phyloP scores from a whole-genome alignment of 2,329 filamentous ascomycete species.

The Erysiphe neolycopersici region DNA sequence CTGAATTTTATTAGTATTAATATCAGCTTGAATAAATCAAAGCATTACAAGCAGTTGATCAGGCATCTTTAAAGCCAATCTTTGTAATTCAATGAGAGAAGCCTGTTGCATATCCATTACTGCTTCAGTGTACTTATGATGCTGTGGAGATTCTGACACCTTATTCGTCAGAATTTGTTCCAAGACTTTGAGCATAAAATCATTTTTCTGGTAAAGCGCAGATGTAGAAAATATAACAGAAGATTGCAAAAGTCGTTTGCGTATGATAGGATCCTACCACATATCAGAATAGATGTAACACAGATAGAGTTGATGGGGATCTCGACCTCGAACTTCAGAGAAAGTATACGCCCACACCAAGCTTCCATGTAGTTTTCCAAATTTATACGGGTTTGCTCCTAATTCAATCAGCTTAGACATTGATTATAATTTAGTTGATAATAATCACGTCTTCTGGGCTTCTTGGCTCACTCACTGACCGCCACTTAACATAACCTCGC shows the following conservation, averaged over 20 bases:
- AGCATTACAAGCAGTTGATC: constrained; percentile 46
- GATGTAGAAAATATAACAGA: constrained; percentile 66
- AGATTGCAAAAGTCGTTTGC: constrained; percentile 56
- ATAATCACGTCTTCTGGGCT: constrained; percentile 17
- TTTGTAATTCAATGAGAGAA: constrained; percentile 66
- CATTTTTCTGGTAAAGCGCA: constrained; percentile 47
- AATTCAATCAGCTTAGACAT: constrained; percentile 3
- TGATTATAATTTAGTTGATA: background rate
- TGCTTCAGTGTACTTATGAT: constrained; percentile 55
- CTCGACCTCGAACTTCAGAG: constrained; percentile 35
- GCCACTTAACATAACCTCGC: constrained; percentile 73
- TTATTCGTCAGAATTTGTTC: constrained; percentile 75
- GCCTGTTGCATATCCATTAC: constrained; percentile 71
- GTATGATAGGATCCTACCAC: constrained; percentile 43
- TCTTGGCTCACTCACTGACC: constrained; percentile 21
- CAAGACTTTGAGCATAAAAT: constrained; percentile 68
- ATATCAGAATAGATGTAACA: background rate
- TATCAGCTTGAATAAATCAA: background rate
- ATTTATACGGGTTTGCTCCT: constrained; percentile 23
- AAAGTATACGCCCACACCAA: constrained; percentile 48
- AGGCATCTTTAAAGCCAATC: constrained; percentile 70
- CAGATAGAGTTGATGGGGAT: constrained; percentile 12
- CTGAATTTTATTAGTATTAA: constrained; percentile 12
- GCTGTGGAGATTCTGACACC: constrained; percentile 43
- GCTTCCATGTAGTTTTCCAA: constrained; percentile 38